Evolutionary conservation across 768 basidiomycete genomes (phyloP), one percentile per base, ranked within the genome.

Genomic region (Pleurotus tuber-regium): DNA sequence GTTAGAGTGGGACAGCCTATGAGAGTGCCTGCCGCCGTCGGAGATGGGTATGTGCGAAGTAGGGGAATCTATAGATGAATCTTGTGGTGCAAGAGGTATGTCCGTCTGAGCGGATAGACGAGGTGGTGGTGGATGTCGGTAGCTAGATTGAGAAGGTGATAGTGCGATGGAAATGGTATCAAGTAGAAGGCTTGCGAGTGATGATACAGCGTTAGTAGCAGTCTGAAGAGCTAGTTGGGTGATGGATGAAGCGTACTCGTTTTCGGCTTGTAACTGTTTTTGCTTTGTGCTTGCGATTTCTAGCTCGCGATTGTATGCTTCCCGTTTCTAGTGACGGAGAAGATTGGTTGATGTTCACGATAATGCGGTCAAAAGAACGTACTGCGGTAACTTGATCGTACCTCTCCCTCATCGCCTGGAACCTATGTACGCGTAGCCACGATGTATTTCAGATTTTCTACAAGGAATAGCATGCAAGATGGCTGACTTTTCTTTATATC

Each of bases 191-290:
- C 46, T n/a, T 48, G 28, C 14, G 26, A 21, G 21, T 19, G 43
- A 16, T 11, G n/a, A 10, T 8, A 12, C n/a, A 23, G n/a, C n/a
- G 14, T 48, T 19, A 48, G 30, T 35, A 19, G 28, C 29, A 4
- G 6, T 8, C 8, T 31, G 46, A 10, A 19, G 18, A 33, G n/a
- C 23, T 8, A 24, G 16, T 26, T n/a, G 30, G 50, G 9, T 38
- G 40, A 18, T 18, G 42, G 19, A 33, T 29, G 31, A 4, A 5
- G 62, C 75, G 40, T 47, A 80, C 78, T 78, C 75, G 53, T 78
- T 77, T 59, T 80, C 78, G 2, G 72, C 73, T 51, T 78, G 73
- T 2, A 80, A 63, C 49, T 70, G 71, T 58, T 73, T 72, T 16
- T 71, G 64, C 56, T 73, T 77, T 4, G 62, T 62, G 21, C 61